Percentiles rank a stretch among this genome's conserved stretches.
phyloP scores from a whole-genome alignment of 108 stramenopile species.

The Chaetoceros muelleri region DNA sequence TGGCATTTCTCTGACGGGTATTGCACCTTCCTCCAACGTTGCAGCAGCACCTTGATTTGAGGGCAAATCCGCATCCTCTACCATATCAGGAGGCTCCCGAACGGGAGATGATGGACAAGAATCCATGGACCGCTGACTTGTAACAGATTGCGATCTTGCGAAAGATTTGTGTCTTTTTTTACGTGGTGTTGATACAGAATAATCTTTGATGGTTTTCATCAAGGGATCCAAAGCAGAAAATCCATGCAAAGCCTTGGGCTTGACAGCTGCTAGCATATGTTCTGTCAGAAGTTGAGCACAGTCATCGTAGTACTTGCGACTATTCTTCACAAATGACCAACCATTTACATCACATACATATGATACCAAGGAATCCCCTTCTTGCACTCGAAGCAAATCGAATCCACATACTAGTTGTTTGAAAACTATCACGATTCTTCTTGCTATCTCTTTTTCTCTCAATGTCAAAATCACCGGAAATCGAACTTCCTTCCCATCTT shows the following conservation, averaged over 20 bases:
- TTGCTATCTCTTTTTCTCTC: conserved; percentile 93
- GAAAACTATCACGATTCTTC: conserved; percentile 84
- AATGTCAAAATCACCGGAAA: conserved; percentile 92
- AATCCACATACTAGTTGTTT: conserved; percentile 97
- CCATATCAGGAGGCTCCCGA: conserved; percentile 1
- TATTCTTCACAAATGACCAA: conserved; percentile 95
- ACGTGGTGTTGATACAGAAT: conserved; percentile 7
- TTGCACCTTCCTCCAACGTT: conserved; percentile 39
- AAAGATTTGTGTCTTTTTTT: conserved; percentile 8
- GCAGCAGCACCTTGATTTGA: conserved; percentile 20
- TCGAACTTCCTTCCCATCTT: conserved; percentile 92
- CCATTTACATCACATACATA: conserved; percentile 99
- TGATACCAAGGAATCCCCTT: conserved; percentile 64
- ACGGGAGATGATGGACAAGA: background rate
- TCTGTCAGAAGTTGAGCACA: conserved; percentile 87
- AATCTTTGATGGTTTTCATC: conserved; percentile 36
- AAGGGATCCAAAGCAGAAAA: conserved; percentile 79
- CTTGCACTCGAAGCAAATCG: conserved; percentile 72
- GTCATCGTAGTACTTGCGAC: conserved; percentile 95
- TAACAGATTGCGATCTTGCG: conserved; percentile 6
- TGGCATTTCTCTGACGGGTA: conserved; percentile 63
- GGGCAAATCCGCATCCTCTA: conserved; percentile 5
- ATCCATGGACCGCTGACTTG: background rate
- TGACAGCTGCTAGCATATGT: conserved; percentile 78
- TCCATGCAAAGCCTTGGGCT: conserved; percentile 43